phyloP scores from a whole-genome alignment of 352 stramenopile species.

The Plasmopara muralis region DNA sequence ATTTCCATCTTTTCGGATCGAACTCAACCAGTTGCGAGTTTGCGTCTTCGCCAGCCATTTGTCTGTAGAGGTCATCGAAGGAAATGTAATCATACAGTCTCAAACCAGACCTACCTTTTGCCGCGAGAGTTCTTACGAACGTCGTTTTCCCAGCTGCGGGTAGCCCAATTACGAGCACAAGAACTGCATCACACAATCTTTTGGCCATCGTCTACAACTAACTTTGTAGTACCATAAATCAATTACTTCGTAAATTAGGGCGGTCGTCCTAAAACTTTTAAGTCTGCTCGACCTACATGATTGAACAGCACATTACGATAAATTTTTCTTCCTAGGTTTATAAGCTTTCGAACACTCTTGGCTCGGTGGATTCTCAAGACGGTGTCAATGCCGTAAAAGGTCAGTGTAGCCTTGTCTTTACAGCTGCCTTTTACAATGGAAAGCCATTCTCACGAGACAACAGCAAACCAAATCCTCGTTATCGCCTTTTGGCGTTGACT shows the following conservation, averaged over 20 bases:
- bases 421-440: too few relatives aligned
- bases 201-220: constrained; percentile 8
- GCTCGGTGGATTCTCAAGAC: too few relatives aligned
- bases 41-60: constrained; percentile 1
- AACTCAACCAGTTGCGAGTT: constrained; percentile 21
- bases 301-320: not conserved
- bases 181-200: constrained; percentile 11
- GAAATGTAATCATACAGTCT: constrained; percentile 33
- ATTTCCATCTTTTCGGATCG: constrained; percentile 47
- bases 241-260: too few relatives aligned
- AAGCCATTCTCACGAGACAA: not conserved
- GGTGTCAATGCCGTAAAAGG: too few relatives aligned
- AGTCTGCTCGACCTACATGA: not conserved
- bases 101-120: not conserved
- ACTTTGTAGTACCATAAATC: too few relatives aligned
- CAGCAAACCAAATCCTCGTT: constrained; percentile 1
- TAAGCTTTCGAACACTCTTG: too few relatives aligned
- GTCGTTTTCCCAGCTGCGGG: constrained; percentile 67
- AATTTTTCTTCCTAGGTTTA: not conserved
- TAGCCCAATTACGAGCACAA: constrained; percentile 59
- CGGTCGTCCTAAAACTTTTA: too few relatives aligned
- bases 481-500: constrained; percentile 14
- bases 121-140: constrained; percentile 30
- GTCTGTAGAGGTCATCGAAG: constrained; percentile 58
- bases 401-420: too few relatives aligned